Evolutionary conservation across 768 basidiomycete species (phyloP).

Genomic region (Leccinum ochraceum): DNA sequence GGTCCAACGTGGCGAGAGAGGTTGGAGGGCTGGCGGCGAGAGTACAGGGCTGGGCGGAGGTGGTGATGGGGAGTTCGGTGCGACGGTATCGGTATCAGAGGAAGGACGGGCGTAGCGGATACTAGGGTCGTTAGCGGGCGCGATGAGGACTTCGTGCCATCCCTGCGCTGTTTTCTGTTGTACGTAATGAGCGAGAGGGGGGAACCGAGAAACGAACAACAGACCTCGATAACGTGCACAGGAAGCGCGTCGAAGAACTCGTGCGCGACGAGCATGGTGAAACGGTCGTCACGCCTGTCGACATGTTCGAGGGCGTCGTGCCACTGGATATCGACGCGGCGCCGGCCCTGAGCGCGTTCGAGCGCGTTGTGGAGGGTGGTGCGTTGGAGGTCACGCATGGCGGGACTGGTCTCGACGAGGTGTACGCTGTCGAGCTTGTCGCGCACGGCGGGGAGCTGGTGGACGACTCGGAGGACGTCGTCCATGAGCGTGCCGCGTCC

Average conservation of each 20-base stretch:
- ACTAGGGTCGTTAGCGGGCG: constrained; percentile 43
- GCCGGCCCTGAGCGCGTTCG: constrained; percentile 15
- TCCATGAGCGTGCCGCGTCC: constrained; percentile 91
- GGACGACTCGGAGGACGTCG: constrained; percentile 71
- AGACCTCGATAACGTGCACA: constrained; percentile 83
- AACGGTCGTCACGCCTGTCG: constrained; percentile 46
- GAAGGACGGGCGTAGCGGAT: constrained; percentile 27
- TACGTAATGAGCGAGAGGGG: background rate
- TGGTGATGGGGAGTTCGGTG: background rate
- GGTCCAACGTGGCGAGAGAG: constrained; percentile 46
- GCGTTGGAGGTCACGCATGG: constrained; percentile 66
- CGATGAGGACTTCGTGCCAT: constrained; percentile 86
- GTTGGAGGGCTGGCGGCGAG: background rate
- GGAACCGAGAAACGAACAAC: constrained; percentile 9
- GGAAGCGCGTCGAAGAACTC: constrained; percentile 98
- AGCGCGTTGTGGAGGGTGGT: constrained; percentile 42
- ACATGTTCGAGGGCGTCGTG: constrained; percentile 74
- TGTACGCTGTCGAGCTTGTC: constrained; percentile 51
- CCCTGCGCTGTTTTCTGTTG: constrained; percentile 73
- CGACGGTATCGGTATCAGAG: constrained; percentile 12
- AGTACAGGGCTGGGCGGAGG: background rate
- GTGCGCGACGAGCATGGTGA: constrained; percentile 89
- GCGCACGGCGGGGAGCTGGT: constrained; percentile 43
- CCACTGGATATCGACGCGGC: constrained; percentile 60
- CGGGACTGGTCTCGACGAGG: constrained; percentile 78